Base-by-base conservation (phyloP, 2,329 filamentous ascomycete species). In the Hymenoscyphus scutula region DNA sequence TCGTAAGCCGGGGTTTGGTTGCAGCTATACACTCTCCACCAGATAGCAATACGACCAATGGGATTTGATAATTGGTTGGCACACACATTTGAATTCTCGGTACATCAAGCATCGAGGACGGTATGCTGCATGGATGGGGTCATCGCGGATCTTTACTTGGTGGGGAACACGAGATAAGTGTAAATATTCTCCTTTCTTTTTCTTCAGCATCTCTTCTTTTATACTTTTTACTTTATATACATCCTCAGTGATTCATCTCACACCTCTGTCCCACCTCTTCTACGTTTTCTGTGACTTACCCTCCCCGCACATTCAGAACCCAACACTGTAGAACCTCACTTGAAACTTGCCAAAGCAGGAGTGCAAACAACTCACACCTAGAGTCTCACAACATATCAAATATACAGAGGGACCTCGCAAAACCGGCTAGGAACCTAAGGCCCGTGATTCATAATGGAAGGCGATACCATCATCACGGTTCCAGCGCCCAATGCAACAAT, bases 21-120 rank as follows among this genome's bases (percentile, higher is more conserved):
- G 41, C 41, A 48, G 41, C 19, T 48, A 48, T 48, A 48, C 19
- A 23, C 41, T 48, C 41, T 48, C 41, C 41, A 48, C 41, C 41
- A 48, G 41, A 48, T 48, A 48, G 19, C 41, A 48, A 23, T 19
- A 48, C 19, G 41, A 23, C 41, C 41, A 48, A 48, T 48, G 7
- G 41, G 19, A 48, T 23, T 10, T 45, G 41, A 19, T 19, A 7
- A 45, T 45, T 45, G 37, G 41, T 8, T 45, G 17, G 19, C 41
- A 45, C 41, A 19, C n/a, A 19, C 41, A n/a, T n/a, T 45, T 45
- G 41, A 48, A 48, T 48, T 48, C 19, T 48, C 41, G 41, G 41
- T 48, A 23, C n/a, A 48, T 48, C 41, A 34, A 34, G 32, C 32
- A 34, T 34, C 32, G 32, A 34, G 15, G 32, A 34, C 4, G 32